Percentiles rank a stretch among this genome's conserved stretches.
These are phyloP conservation scores for Ogataea chonburiensis DNA, from an alignment of 805 yeast species.

Conservation along the genomic window DNA sequence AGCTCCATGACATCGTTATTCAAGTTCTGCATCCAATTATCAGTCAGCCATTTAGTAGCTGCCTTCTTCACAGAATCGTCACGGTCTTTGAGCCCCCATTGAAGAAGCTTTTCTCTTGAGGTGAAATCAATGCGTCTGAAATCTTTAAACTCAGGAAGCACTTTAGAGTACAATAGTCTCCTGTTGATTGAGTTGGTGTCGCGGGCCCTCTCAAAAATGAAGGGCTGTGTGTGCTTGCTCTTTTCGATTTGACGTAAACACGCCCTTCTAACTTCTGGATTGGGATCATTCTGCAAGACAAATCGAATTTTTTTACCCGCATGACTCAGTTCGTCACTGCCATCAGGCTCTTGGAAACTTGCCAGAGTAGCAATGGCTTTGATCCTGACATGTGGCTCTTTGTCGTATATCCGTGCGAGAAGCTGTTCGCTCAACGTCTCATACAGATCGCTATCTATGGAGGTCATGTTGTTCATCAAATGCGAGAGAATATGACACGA, in stretches of 20 bases:
- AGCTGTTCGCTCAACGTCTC: conserved; percentile 60
- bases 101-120: conserved; percentile 63
- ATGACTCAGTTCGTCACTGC: conserved; percentile 40
- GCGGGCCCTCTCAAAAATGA: conserved; percentile 75
- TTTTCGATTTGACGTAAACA: conserved; percentile 71
- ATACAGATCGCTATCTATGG: conserved; percentile 70
- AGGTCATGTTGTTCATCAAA: conserved; percentile 68
- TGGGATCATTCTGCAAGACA: conserved; percentile 73
- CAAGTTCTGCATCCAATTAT: conserved; percentile 67
- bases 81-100: conserved; percentile 88
- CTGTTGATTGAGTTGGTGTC: conserved; percentile 74
- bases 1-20: conserved; percentile 71
- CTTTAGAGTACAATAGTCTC: conserved; percentile 65
- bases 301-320: conserved; percentile 47
- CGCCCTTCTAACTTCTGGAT: conserved; percentile 86
- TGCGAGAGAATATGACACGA: conserved; percentile 74
- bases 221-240: conserved; percentile 50
- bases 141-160: conserved; percentile 66
- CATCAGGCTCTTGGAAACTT: conserved; percentile 64
- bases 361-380: conserved; percentile 82
- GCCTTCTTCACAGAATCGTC: conserved; percentile 72
- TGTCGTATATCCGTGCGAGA: conserved; percentile 64
- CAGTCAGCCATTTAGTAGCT: conserved; percentile 65
- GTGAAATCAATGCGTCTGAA: conserved; percentile 49
- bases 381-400: conserved; percentile 74